Evolutionary conservation across 1,284 basidiomycete genomes (phyloP).

Genomic region (Trametes polyzona): DNA sequence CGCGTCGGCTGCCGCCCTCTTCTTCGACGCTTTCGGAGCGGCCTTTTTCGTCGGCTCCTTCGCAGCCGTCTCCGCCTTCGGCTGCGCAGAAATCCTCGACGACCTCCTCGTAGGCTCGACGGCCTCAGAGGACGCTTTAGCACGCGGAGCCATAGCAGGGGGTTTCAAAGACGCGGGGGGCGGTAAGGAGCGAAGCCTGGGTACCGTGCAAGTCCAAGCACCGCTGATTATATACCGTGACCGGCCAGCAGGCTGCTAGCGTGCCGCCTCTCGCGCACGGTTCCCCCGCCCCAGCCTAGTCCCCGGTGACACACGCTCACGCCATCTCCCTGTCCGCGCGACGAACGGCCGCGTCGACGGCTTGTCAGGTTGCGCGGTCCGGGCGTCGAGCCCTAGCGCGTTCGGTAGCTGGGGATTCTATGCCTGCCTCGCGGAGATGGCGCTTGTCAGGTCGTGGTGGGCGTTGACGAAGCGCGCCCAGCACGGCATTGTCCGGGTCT

Average conservation of each 20-base stretch:
- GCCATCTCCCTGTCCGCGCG: conserved; percentile 5
- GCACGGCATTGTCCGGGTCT: no score
- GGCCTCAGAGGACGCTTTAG: conserved; percentile 24
- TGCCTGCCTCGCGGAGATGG: no score
- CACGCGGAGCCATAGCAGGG: conserved; percentile 27
- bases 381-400: neutral
- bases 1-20: conserved; percentile 31
- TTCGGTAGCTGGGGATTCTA: no score
- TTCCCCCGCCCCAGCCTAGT: neutral
- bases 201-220: conserved; percentile 9
- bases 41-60: conserved; percentile 27
- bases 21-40: conserved; percentile 27
- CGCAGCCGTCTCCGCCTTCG: conserved; percentile 31
- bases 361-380: neutral
- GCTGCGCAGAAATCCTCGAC: conserved; percentile 36
- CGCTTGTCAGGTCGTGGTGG: neutral
- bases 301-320: conserved; percentile 15
- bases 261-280: conserved; percentile 17
- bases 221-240: conserved; percentile 21
- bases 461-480: no score
- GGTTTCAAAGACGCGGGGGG: conserved; percentile 18
- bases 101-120: conserved; percentile 33
- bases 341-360: neutral
- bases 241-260: conserved; percentile 15
- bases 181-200: conserved; percentile 18